Base-by-base conservation (phyloP, 2,329 filamentous ascomycete genomes). In the Metarhizium guizhouense region DNA sequence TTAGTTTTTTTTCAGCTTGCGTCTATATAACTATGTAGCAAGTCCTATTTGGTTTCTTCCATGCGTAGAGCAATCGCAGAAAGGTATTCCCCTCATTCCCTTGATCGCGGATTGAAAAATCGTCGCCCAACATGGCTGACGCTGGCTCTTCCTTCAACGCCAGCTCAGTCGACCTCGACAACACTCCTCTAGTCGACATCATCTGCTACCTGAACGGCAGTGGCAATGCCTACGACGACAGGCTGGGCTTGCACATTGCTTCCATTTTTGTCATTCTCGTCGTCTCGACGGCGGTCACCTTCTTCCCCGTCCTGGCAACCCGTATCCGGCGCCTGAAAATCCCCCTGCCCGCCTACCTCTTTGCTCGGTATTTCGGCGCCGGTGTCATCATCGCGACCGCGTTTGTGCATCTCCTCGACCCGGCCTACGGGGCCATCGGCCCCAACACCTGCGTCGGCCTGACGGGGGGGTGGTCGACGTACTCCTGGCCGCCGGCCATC, bases 311-410 rank as follows among this genome's bases (percentile, higher is more conserved):
- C 60, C 74, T 87, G 58, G 84, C 88, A 11, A 79, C 80, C 25
- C 78, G 80, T 42, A 76, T 85, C 51, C 72, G 70, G 52, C 75
- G 77, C 45, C 71, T 89, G 60, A 80, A 78, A 8, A 76, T 93
- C 0, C 87, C 88, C 2, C 80, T 84, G 58, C 82, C 83, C 70
- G 80, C 83, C 7, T 96, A 95, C 72, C 95, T 96, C 69, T 73
- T 93, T 55, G 87, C 87, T 61, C 96, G 95, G 68, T 96, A 93
- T 72, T 90, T 96, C 66, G 93, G 93, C 60, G 93, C 90, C 0
- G 93, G 93, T 47, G 91, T 96, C 60, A 96, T 97, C 65, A 83
- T 96, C 61, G 88, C 90, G 4, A 97, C 93, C 1, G 90, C 92
- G 0, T 96, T 95, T 69, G 92, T 96, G 69, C 93, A 96, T 70